Evolutionary conservation across 23 red algal genomes (phyloP), one percentile per base, ranked within the genome.

Genomic region (Cyanidiococcus yangmingshanensis): DNA sequence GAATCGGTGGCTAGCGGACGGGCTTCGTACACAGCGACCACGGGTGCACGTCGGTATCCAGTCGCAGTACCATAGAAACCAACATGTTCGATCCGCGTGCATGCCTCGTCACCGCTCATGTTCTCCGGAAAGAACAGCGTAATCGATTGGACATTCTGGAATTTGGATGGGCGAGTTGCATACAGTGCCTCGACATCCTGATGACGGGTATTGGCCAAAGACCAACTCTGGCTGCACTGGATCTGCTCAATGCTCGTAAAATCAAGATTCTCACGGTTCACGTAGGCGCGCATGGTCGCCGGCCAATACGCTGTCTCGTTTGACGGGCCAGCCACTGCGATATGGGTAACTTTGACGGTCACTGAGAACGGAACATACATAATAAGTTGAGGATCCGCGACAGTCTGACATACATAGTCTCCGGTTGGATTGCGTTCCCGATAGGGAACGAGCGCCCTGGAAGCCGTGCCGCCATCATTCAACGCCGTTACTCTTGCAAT

Each of bases 121-220:
- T 71, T 71, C n/a, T 30, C 63, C n/a, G n/a, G 21, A 29, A 71
- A 71, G 63, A 71, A 71, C n/a, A 71, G 27, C 63, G 63, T 71
- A 2, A 71, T 7, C 7, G 12, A 30, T 7, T 71, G 63, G 7
- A 71, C 63, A 25, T 25, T 71, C 63, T 71, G 63, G 63, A 71
- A 71, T 30, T 71, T 71, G 7, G 63, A 12, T 35, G 32, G 32
- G 3, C 32, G 21, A 3, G 63, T 71, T 35, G 21, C 63, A 29
- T 71, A 71, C 3, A 35, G n/a, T 35, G 32, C 12, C 21, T 54
- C 45, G 12, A 54, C 45, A 7, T 54, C 45, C 21, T 7, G 45
- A 15, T 21, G 45, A 54, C 21, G 45, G 45, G 45, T 7, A 7
- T 7, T 7, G 7, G 63, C 21, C 63, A 71, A 35, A 17, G 15